Conservation (phyloP, 495 filamentous ascomycete species). For the Daldinia vernicosa region DNA sequence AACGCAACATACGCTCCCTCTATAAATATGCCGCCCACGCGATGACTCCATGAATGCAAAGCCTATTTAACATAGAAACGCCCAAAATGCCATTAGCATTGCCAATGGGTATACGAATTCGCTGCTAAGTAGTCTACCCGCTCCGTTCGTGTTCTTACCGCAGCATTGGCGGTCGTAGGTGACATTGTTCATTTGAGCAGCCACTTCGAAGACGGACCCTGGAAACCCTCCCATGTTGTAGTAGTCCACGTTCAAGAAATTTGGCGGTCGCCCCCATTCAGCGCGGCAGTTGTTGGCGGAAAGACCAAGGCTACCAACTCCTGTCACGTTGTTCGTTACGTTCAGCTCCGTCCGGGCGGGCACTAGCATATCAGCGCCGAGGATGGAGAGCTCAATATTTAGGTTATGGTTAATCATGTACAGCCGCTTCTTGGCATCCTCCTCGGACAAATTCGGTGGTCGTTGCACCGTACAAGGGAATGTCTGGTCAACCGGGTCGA, state of each 20-base stretch:
- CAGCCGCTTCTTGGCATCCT: slow-evolving; percentile 68
- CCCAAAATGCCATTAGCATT: slow-evolving; percentile 25
- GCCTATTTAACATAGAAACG: slow-evolving; percentile 20
- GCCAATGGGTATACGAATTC: slow-evolving; percentile 17
- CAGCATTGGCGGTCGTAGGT: slow-evolving; percentile 81
- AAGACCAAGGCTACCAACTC: slow-evolving; percentile 73
- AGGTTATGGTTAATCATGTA: slow-evolving; percentile 96
- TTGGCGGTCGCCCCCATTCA: slow-evolving; percentile 77
- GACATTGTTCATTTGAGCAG: slow-evolving; percentile 85
- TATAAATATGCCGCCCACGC: slow-evolving; percentile 34
- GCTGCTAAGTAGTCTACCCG: slow-evolving; percentile 14
- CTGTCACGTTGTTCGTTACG: slow-evolving; percentile 72
- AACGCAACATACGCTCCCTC: slow-evolving; percentile 21
- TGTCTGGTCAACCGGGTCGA: slow-evolving; percentile 67
- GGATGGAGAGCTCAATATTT: slow-evolving; percentile 74
- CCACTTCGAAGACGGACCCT: slow-evolving; percentile 92
- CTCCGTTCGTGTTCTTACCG: slow-evolving; percentile 54
- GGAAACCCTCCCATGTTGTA: slow-evolving; percentile 73
- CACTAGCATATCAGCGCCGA: slow-evolving; percentile 70
- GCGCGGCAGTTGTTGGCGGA: slow-evolving; percentile 74
- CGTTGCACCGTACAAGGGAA: slow-evolving; percentile 78
- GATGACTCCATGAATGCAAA: slow-evolving; percentile 14
- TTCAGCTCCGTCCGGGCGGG: slow-evolving; percentile 74
- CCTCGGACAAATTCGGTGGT: slow-evolving; percentile 65
- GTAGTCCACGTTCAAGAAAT: slow-evolving; percentile 89